phyloP scores from a whole-genome alignment of 106 monocot species.

The Acorus calamus region DNA sequence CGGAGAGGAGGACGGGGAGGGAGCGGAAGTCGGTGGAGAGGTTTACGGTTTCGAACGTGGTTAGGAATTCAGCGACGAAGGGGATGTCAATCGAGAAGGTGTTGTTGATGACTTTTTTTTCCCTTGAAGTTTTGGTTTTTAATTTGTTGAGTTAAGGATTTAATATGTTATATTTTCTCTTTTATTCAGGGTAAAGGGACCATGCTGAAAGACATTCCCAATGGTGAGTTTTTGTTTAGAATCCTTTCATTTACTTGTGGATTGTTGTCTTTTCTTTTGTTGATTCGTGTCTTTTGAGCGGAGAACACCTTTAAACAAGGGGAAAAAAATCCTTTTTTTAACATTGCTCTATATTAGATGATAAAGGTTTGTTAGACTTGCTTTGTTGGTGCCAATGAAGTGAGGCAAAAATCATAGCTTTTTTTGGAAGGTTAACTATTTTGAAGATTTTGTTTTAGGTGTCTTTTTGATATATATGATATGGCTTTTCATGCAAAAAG shows the following conservation, averaged over 20 bases:
- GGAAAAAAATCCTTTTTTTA: too few relatives aligned
- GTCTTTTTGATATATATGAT: too few relatives aligned
- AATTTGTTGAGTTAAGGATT: constrained; percentile 1
- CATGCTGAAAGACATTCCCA: constrained; percentile 84
- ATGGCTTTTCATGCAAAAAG: too few relatives aligned
- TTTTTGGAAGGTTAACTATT: too few relatives aligned
- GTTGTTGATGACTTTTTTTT: not conserved
- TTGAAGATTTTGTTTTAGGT: too few relatives aligned
- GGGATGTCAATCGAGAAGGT: constrained; percentile 42
- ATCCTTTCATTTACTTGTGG: not conserved
- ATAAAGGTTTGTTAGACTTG: too few relatives aligned
- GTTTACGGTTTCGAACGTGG: constrained; percentile 13
- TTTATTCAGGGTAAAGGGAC: constrained; percentile 59
- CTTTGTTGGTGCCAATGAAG: too few relatives aligned
- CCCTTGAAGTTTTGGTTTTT: too few relatives aligned
- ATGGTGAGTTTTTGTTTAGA: constrained; percentile 34
- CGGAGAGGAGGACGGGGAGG: constrained; percentile 52
- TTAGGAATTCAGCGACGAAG: constrained; percentile 26
- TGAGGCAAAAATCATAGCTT: too few relatives aligned
- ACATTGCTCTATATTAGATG: too few relatives aligned
- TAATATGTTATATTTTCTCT: constrained; percentile 1
- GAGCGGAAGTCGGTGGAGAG: constrained; percentile 80
- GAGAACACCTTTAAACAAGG: too few relatives aligned
- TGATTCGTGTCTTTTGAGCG: not conserved
- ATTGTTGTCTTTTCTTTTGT: not conserved